These are phyloP conservation scores for Talaromyces sp. DNA, from an alignment of 2,329 filamentous ascomycete genomes.

Conservation along the genomic window DNA sequence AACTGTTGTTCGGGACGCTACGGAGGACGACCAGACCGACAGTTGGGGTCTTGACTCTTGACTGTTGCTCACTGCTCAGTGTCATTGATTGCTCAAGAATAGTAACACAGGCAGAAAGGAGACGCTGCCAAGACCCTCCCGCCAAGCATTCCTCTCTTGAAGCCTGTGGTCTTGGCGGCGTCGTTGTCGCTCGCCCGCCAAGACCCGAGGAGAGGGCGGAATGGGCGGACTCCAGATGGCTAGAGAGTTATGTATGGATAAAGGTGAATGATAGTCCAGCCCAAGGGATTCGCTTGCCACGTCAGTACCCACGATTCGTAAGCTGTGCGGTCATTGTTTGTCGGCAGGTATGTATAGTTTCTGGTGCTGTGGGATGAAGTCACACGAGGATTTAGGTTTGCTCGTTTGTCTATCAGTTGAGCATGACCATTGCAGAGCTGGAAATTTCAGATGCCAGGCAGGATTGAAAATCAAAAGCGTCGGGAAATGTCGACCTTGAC, in stretches of 20 bases:
- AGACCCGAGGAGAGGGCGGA: constrained; percentile 13
- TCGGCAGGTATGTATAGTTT: background rate
- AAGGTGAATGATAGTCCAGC: background rate
- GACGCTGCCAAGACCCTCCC: constrained; percentile 16
- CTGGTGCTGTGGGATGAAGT: background rate
- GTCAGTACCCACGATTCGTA: background rate
- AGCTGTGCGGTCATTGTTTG: background rate
- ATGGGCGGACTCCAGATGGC: constrained; percentile 6
- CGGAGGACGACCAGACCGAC: background rate
- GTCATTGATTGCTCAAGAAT: background rate
- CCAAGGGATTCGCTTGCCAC: background rate
- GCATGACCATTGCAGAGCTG: background rate
- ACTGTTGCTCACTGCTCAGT: background rate
- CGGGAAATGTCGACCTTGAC: background rate
- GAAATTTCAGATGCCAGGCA: background rate
- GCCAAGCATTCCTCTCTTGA: constrained; percentile 20
- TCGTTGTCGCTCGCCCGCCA: background rate
- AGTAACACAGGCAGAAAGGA: background rate
- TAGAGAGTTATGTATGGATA: background rate
- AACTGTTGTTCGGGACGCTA: background rate
- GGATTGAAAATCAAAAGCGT: background rate
- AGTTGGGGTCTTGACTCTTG: background rate
- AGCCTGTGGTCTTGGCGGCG: constrained; percentile 13
- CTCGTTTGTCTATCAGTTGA: constrained; percentile 1
- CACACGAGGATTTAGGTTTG: background rate